Evolutionary conservation across 768 basidiomycete genomes (phyloP).

Genomic region (Auriculariales sp.): DNA sequence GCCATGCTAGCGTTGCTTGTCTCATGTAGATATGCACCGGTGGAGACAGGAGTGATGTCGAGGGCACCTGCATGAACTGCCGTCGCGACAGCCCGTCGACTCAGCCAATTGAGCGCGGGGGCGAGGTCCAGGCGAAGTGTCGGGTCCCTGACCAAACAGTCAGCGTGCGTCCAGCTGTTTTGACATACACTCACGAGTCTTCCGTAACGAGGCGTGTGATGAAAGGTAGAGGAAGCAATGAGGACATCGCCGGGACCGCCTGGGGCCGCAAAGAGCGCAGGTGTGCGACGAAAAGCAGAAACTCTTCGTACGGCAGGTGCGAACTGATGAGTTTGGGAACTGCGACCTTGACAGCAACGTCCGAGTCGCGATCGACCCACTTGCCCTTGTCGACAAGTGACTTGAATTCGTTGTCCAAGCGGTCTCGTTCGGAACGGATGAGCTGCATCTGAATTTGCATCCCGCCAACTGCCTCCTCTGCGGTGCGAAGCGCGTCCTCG

Average conservation of each 20-base stretch:
- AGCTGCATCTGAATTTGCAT: constrained; percentile 81
- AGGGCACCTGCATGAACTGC: constrained; percentile 84
- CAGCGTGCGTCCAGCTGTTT: constrained; percentile 1
- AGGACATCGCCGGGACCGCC: constrained; percentile 47
- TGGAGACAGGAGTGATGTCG: constrained; percentile 72
- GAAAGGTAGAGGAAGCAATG: constrained; percentile 67
- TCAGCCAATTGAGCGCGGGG: constrained; percentile 88
- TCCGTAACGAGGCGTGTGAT: constrained; percentile 59
- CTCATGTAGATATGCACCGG: constrained; percentile 43
- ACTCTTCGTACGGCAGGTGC: constrained; percentile 72
- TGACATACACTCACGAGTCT: constrained; percentile 63
- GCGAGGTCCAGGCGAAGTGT: constrained; percentile 88
- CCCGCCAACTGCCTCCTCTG: constrained; percentile 70
- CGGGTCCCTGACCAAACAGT: constrained; percentile 50
- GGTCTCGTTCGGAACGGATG: constrained; percentile 52
- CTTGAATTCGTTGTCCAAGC: constrained; percentile 35
- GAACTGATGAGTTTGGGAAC: constrained; percentile 39
- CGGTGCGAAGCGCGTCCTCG: constrained; percentile 62
- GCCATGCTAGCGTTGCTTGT: constrained; percentile 20
- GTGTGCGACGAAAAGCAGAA: constrained; percentile 61
- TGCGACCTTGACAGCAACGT: constrained; percentile 14
- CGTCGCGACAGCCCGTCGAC: constrained; percentile 62
- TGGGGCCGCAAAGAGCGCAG: constrained; percentile 54
- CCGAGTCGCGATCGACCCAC: constrained; percentile 35
- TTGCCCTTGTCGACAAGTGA: constrained; percentile 52